These are phyloP conservation scores for Candida qinlingensis DNA, from an alignment of 805 yeast genomes.

Conservation along the genomic window DNA sequence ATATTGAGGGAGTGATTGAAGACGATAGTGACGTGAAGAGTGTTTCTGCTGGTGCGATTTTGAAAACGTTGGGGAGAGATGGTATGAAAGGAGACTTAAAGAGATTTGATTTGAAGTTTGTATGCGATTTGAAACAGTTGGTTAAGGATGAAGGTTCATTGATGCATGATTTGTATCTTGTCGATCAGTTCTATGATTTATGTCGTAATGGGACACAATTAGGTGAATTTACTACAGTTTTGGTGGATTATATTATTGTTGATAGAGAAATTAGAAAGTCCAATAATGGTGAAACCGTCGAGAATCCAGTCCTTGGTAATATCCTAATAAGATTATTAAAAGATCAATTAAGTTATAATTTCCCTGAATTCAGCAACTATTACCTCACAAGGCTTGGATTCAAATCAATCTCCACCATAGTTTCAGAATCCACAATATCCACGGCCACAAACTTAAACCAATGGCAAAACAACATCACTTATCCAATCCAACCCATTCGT, in stretches of 20 bases:
- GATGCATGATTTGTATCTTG: background rate
- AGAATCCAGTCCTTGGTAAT: constrained; percentile 7
- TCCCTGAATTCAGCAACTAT: constrained; percentile 8
- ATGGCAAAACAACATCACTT: constrained; percentile 16
- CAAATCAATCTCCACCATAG: background rate
- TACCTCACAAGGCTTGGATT: constrained; percentile 1
- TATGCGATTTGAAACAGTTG: background rate
- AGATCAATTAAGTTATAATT: constrained; percentile 6
- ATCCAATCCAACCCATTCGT: constrained; percentile 1
- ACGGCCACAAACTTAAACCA: constrained; percentile 1
- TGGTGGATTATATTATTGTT: constrained; percentile 1
- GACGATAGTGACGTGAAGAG: background rate
- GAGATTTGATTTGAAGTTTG: background rate
- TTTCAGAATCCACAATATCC: background rate
- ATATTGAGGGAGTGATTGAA: background rate
- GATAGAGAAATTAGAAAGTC: background rate
- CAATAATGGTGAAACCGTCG: background rate
- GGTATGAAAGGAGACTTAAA: background rate
- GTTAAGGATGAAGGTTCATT: background rate
- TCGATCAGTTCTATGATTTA: constrained; percentile 1
- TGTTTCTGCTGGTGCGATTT: background rate
- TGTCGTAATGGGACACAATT: background rate
- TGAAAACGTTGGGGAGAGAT: background rate
- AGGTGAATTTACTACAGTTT: constrained; percentile 7
- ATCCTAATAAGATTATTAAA: constrained; percentile 8